phyloP scores from a whole-genome alignment of 306 rosid genomes.

The Prosopis cineraria region DNA sequence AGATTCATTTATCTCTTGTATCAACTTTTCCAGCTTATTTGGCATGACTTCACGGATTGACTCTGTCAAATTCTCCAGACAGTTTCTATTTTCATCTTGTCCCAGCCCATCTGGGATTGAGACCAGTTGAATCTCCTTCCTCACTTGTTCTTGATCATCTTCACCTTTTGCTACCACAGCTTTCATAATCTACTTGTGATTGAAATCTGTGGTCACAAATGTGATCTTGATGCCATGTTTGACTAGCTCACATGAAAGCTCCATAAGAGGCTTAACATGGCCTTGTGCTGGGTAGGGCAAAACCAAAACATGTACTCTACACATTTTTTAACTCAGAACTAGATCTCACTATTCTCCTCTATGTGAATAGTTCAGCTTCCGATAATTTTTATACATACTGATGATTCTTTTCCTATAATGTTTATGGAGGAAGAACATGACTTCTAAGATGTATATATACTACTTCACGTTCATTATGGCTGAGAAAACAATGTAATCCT shows the following conservation, averaged over 20 bases:
- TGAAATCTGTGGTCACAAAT: conserved; percentile 38
- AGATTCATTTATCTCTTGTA: conserved; percentile 38
- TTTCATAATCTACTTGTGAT: conserved; percentile 43
- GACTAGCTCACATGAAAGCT: conserved; percentile 39
- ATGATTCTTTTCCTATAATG: background rate
- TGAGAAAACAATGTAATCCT: too few species aligned
- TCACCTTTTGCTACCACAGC: conserved; percentile 30
- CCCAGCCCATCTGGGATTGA: conserved; percentile 60
- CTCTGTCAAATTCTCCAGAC: conserved; percentile 39
- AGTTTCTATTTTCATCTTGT: conserved; percentile 46
- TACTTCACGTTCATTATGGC: background rate
- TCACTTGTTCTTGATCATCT: background rate
- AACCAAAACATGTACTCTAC: conserved; percentile 38
- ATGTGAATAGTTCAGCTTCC: too few species aligned
- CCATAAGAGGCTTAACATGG: conserved; percentile 53
- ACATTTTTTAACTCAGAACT: conserved; percentile 19
- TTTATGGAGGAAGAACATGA: too few species aligned
- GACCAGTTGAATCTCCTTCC: conserved; percentile 38
- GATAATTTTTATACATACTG: background rate
- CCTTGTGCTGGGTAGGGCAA: conserved; percentile 52
- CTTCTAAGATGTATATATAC: background rate
- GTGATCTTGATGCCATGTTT: conserved; percentile 45
- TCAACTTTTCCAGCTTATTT: conserved; percentile 48
- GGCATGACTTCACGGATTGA: conserved; percentile 42
- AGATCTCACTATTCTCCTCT: background rate